A percentile compares a stretch with the other conserved stretches of the same genome.
Evolutionary conservation across 2,329 filamentous ascomycete species (phyloP).

Genomic region (Curvularia lunata): DNA sequence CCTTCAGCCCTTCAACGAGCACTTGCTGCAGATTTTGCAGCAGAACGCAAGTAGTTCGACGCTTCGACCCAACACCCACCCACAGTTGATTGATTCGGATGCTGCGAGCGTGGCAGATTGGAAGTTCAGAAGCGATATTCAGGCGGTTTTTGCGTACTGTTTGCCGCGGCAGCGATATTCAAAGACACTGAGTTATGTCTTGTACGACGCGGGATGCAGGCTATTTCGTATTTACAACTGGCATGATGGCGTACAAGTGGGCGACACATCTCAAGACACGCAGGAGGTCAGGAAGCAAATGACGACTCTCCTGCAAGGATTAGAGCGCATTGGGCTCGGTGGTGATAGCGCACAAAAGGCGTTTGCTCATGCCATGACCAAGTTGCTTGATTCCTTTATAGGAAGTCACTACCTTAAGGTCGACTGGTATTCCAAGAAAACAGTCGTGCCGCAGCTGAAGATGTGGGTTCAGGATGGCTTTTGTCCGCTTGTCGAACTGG

Average conservation of each 20-base stretch:
- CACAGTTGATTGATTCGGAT: conserved; percentile 36
- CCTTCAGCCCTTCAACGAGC: conserved; percentile 44
- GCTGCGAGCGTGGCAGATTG: conserved; percentile 28
- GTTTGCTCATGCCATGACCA: conserved; percentile 74
- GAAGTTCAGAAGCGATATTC: conserved; percentile 67
- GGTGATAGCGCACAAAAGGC: conserved; percentile 73
- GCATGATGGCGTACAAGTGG: conserved; percentile 32
- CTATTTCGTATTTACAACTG: conserved; percentile 51
- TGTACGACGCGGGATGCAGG: conserved; percentile 60
- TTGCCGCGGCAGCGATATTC: conserved; percentile 60
- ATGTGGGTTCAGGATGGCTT: conserved; percentile 74
- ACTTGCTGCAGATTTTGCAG: conserved; percentile 42
- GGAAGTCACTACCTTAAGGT: conserved; percentile 65
- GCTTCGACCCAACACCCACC: conserved; percentile 47
- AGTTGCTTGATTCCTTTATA: conserved; percentile 69
- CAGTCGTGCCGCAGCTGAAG: conserved; percentile 65
- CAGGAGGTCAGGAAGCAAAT: conserved; percentile 58
- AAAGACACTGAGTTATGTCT: conserved; percentile 61
- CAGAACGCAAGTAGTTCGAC: conserved; percentile 30
- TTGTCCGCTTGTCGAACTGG: conserved; percentile 67
- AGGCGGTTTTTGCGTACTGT: conserved; percentile 70
- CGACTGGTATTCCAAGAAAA: conserved; percentile 62
- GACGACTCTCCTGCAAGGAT: conserved; percentile 62
- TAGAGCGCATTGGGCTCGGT: conserved; percentile 70
- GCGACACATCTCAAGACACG: conserved; percentile 25